Conservation (phyloP, 164 flowering plant species). For the Berberis vulgaris region DNA sequence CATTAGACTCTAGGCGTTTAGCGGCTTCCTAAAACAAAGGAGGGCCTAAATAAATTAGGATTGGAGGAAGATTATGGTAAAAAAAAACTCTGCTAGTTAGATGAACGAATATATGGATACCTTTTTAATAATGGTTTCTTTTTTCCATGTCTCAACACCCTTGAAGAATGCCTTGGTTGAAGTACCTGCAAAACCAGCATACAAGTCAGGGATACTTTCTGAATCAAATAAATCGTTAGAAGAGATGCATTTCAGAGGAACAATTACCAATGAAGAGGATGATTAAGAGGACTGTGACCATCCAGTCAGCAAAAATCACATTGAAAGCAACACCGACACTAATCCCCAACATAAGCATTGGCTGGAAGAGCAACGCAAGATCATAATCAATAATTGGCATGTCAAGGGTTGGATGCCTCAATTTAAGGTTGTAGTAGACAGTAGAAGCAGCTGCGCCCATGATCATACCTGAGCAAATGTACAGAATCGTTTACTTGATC, state of each 20-base stretch:
- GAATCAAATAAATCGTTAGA: background rate
- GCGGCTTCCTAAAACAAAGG: slow-evolving; percentile 66
- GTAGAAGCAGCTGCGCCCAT: slow-evolving; percentile 98
- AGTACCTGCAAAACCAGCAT: slow-evolving; percentile 41
- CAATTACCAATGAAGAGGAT: slow-evolving; percentile 77
- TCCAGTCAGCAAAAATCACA: slow-evolving; percentile 95
- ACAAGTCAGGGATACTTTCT: background rate
- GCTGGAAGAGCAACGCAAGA: slow-evolving; percentile 89
- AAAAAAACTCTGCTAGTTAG: background rate
- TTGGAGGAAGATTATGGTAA: background rate
- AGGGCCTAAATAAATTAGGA: background rate
- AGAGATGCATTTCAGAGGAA: slow-evolving; percentile 1
- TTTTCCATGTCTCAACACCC: slow-evolving; percentile 94
- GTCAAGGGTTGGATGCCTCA: slow-evolving; percentile 89
- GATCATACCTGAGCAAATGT: slow-evolving; percentile 73
- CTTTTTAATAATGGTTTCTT: slow-evolving; percentile 75
- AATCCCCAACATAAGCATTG: slow-evolving; percentile 98
- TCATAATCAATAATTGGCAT: slow-evolving; percentile 96
- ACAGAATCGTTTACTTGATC: background rate
- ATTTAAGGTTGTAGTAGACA: slow-evolving; percentile 84
- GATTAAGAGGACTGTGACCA: slow-evolving; percentile 92
- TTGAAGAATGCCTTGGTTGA: slow-evolving; percentile 83
- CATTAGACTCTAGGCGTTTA: slow-evolving; percentile 40
- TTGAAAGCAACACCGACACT: slow-evolving; percentile 95
- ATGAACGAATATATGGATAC: slow-evolving; percentile 20